Evolutionary conservation across 1,284 basidiomycete species (phyloP).

Genomic region (Grifola frondosa): DNA sequence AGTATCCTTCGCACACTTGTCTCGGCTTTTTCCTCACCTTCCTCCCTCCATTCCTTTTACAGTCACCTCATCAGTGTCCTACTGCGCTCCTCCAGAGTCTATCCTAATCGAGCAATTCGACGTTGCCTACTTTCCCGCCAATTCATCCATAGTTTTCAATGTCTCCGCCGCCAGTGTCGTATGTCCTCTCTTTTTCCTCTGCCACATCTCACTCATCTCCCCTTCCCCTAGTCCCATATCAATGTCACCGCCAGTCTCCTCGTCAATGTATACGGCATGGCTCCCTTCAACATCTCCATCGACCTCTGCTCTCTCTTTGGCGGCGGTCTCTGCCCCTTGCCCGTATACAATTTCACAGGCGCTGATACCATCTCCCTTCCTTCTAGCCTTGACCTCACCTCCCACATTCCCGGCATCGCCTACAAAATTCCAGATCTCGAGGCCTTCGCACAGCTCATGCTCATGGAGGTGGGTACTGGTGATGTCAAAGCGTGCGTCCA

Average conservation of each 20-base stretch:
- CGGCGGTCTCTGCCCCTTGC: conserved; percentile 86
- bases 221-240: conserved; percentile 60
- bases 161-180: conserved; percentile 74
- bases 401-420: conserved; percentile 74
- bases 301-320: conserved; percentile 74
- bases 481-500: conserved; percentile 86
- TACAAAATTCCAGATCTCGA: conserved; percentile 91
- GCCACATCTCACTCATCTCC: conserved; percentile 31
- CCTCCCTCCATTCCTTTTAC: conserved; percentile 7
- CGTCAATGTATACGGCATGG: conserved; percentile 80
- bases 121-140: conserved; percentile 69
- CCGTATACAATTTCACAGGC: conserved; percentile 84
- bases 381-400: conserved; percentile 48
- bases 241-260: conserved; percentile 79
- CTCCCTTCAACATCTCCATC: conserved; percentile 75
- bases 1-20: conserved; percentile 29
- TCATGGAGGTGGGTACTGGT: conserved; percentile 68
- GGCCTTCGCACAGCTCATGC: conserved; percentile 80
- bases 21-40: conserved; percentile 10
- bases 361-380: conserved; percentile 78
- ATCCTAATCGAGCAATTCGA: conserved; percentile 83
- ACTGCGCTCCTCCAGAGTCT: conserved; percentile 79
- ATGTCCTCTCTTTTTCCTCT: conserved; percentile 32
- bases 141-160: conserved; percentile 73
- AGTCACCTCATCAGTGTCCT: conserved; percentile 87